phyloP scores from a whole-genome alignment of 257 asterid species.

The Craterostigma plantagineum region DNA sequence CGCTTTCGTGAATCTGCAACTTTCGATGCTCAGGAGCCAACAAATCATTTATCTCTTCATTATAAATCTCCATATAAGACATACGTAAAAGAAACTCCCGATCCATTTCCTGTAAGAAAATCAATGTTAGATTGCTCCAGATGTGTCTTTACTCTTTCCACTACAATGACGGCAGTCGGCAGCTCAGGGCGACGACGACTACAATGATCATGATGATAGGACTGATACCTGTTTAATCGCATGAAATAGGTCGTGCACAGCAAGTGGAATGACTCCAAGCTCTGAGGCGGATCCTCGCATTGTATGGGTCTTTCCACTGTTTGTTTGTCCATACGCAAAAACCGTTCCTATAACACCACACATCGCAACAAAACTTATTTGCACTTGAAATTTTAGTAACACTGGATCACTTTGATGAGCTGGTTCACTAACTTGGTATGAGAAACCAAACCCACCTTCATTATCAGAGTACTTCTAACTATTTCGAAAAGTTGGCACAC shows the following conservation, averaged over 20 bases:
- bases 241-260: neutral
- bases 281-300: neutral
- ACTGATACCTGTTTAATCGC: neutral
- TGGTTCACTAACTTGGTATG: neutral
- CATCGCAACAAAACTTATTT: neutral
- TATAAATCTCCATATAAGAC: slow-evolving; percentile 95
- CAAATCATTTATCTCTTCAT: slow-evolving; percentile 91
- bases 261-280: neutral
- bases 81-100: slow-evolving; percentile 89
- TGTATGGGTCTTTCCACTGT: neutral
- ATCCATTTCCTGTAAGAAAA: slow-evolving; percentile 35
- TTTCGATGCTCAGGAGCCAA: slow-evolving; percentile 87
- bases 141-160: neutral
- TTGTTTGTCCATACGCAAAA: neutral
- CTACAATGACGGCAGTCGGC: neutral
- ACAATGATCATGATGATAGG: neutral
- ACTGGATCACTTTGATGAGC: neutral
- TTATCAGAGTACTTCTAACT: no score
- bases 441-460: no score
- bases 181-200: no score
- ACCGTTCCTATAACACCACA: neutral
- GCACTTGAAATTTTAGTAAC: neutral
- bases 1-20: slow-evolving; percentile 83
- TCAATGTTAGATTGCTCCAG: neutral
- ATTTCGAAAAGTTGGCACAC: no score